A percentile compares a stretch with the other conserved stretches of the same genome.
Conservation (phyloP, 129 eudicot genomes). For the Pseudognaphalium luteoalbum region DNA sequence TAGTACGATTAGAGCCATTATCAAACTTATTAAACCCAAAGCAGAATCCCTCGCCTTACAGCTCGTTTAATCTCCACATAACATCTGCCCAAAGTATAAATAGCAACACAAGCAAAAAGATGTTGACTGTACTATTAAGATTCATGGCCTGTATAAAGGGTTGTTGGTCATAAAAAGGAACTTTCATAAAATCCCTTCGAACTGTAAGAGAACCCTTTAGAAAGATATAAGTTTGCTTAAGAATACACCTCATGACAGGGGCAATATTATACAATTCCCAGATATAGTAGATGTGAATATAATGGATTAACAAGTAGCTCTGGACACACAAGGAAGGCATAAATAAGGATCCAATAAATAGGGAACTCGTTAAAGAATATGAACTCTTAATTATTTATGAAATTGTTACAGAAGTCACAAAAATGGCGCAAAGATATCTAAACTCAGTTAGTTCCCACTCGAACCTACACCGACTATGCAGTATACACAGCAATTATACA, state of each 20-base stretch:
- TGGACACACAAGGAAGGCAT: neutral
- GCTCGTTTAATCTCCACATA: no score
- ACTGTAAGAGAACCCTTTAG: neutral
- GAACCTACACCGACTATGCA: constrained; percentile 1
- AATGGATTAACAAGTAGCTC: neutral
- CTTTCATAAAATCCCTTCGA: neutral
- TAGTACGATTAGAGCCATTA: no score
- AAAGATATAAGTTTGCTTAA: no score
- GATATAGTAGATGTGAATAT: neutral
- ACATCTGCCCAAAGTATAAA: no score
- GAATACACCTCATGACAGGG: neutral
- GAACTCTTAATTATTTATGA: constrained; percentile 24
- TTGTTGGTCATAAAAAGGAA: neutral
- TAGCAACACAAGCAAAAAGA: neutral
- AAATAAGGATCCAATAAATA: neutral
- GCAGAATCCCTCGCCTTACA: no score
- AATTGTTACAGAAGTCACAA: constrained; percentile 21
- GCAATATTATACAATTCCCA: neutral
- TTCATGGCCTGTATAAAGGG: neutral
- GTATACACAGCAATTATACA: constrained; percentile 22
- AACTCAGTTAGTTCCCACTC: constrained; percentile 13
- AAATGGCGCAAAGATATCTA: constrained; percentile 7
- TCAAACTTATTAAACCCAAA: no score
- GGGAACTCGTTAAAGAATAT: constrained; percentile 19
- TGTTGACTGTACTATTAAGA: no score